Conservation (phyloP, 2,329 filamentous ascomycete genomes). For the Xylariaceae sp. region DNA sequence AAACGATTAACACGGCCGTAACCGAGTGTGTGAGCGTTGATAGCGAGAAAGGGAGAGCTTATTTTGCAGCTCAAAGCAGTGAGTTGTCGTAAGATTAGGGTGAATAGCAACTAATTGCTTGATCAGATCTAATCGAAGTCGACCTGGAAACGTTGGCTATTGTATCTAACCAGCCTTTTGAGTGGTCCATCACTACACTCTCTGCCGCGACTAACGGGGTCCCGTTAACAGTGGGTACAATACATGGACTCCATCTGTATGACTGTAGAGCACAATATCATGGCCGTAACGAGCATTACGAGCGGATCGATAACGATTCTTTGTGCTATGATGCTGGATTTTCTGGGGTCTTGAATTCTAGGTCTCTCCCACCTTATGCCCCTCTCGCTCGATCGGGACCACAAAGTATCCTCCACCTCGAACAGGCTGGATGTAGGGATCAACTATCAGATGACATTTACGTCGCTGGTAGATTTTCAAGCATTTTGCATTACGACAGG, state of each 20-base stretch:
- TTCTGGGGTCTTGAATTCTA: constrained; percentile 45
- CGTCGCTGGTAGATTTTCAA: constrained; percentile 83
- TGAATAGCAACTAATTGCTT: constrained; percentile 7
- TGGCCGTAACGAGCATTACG: constrained; percentile 27
- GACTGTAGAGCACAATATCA: constrained; percentile 57
- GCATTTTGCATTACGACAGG: constrained; percentile 83
- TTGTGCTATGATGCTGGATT: constrained; percentile 24
- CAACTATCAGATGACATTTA: constrained; percentile 75
- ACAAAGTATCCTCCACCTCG: constrained; percentile 76
- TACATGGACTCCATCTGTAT: constrained; percentile 74
- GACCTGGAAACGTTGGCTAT: constrained; percentile 71
- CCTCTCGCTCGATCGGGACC: constrained; percentile 76
- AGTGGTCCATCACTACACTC: constrained; percentile 78
- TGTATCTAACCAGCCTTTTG: constrained; percentile 66
- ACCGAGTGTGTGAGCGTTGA: constrained; percentile 83
- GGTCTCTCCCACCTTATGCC: constrained; percentile 57
- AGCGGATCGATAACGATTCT: constrained; percentile 32
- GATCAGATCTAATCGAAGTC: constrained; percentile 66
- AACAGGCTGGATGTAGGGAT: constrained; percentile 45
- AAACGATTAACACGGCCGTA: constrained; percentile 67
- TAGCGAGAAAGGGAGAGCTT: constrained; percentile 61
- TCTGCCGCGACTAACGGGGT: constrained; percentile 63
- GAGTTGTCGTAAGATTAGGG: constrained; percentile 26
- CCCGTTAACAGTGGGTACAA: constrained; percentile 81
- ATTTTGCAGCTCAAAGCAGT: constrained; percentile 74